Evolutionary conservation across 2,329 filamentous ascomycete species (phyloP), one percentile per base, ranked within the genome.

Genomic region (Ustilaginoidea virens): DNA sequence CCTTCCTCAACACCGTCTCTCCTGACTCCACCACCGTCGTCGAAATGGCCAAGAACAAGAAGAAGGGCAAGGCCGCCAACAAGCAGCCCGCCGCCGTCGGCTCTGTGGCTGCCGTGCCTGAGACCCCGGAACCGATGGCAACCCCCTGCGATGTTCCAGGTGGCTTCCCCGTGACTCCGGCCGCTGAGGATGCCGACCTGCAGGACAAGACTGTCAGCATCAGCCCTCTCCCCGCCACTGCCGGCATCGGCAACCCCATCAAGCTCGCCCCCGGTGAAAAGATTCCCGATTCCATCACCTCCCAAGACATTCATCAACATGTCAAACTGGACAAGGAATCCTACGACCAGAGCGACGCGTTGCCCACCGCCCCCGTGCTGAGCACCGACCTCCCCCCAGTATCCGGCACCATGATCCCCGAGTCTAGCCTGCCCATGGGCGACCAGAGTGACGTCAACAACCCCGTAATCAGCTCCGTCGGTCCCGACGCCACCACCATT

Each of bases 311-410:
- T 42, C 77, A 81, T 49, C 60, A 60, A 35, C 76, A 83, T 28
- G 68, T 93, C 45, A 71, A 75, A 45, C 68, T 81, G 13, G 86
- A 94, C 50, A 69, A 83, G 51, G 80, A 74, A 41, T 87, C 82
- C 2, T 96, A 94, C 53, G 78, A 92, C 51, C 80, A 80, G 52
- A 74, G 75, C 38, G 79, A 79, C 45, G 67, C 74, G 33, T 53
- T 74, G 23, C 62, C 66, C 28, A 67, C 66, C 39, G 43, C 59
- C 30, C 29, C 27, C 28, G 13, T 32, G 30, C 12, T 27, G 18
- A 23, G 23, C 14, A 56, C 63, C 27, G 53, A 61, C 32, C 47
- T 75, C 20, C 69, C 72, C 17, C 60, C 64, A 7, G 53, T 75
- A 32, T 60, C 66, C 25, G 66, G 61, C 36, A 74, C 64, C 52